phyloP scores from a whole-genome alignment of 495 filamentous ascomycete genomes.

The Jackrogersella minutella region DNA sequence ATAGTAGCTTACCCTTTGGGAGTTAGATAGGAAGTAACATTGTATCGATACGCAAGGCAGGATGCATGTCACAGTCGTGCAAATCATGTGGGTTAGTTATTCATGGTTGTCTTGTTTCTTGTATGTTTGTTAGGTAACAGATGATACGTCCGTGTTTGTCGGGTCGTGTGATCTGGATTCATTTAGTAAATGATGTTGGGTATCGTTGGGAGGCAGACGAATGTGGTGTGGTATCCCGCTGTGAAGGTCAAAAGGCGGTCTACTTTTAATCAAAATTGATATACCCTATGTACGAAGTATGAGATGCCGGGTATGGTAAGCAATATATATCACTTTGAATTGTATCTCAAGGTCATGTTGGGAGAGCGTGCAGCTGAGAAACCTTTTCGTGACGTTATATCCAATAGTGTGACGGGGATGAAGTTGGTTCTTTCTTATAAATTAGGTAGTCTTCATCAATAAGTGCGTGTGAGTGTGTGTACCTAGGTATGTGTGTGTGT shows the following conservation, averaged over 20 bases:
- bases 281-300: slow-evolving; percentile 2
- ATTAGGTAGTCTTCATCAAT: neutral
- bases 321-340: too few species aligned
- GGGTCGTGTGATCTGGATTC: slow-evolving; percentile 10
- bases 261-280: slow-evolving; percentile 31
- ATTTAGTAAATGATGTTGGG: slow-evolving; percentile 15
- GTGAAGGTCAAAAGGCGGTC: slow-evolving; percentile 29
- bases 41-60: slow-evolving; percentile 6
- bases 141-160: neutral
- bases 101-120: slow-evolving; percentile 15
- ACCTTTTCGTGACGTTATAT: too few species aligned
- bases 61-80: slow-evolving; percentile 21
- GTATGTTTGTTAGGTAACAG: slow-evolving; percentile 7
- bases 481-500: too few species aligned
- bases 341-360: slow-evolving; percentile 16
- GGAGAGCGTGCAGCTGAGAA: too few species aligned
- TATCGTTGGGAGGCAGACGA: slow-evolving; percentile 17
- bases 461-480: too few species aligned
- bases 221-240: slow-evolving; percentile 2
- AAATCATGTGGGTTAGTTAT: neutral
- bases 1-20: slow-evolving; percentile 2
- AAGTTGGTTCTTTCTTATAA: neutral
- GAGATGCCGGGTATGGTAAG: slow-evolving; percentile 19
- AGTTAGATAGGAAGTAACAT: slow-evolving; percentile 1
- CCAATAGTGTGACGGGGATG: neutral